Base-by-base conservation (phyloP, 306 rosid genomes). In the Sophora flavescens region DNA sequence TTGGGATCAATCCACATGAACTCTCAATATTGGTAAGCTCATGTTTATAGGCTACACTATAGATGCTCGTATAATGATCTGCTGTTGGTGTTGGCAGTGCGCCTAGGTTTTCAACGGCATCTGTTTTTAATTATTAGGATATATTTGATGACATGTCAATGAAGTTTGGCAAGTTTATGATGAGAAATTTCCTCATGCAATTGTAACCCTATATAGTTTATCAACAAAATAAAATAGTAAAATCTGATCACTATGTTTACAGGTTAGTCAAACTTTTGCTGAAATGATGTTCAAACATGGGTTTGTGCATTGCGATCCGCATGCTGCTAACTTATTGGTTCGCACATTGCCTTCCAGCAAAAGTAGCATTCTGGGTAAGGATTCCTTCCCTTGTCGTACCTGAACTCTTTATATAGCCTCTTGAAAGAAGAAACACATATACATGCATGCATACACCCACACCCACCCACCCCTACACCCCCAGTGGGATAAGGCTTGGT, bases 261-360 rank as follows among this genome's bases (percentile, higher is more conserved):
- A 95, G 99, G 91, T 95, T 62, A 95, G 97, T 78, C 92, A 88
- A 84, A 78, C 90, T 68, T 95, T 95, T 88, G 99, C 99, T 70
- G 99, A 92, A 88, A 95, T 95, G 99, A 95, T 92, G 90, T 95
- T 90, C 84, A 95, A 86, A 78, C 99, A 95, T 18, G 99, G 99
- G 68, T 95, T 95, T 88, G 99, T 95, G 72, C 99, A 95, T 78
- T 95, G 99, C 74, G 99, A 95, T 69, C 99, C 99, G 4, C 99
- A 95, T 83, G 91, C 90, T 41, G 99, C 99, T 59, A 95, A 95
- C 85, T 83, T 95, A 74, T 82, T 95, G 67, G 93, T 95, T 78
- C 97, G 97, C 47, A 96, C 97, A 61, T 65, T 86, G 83, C 99
- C 97, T 79, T 78, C 85, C 52, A 62, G 89, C 80, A 86, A 59